Percentiles rank a stretch among this genome's conserved stretches.
phyloP scores from a whole-genome alignment of 306 rosid genomes.

The Trichosanthes cucumerina region DNA sequence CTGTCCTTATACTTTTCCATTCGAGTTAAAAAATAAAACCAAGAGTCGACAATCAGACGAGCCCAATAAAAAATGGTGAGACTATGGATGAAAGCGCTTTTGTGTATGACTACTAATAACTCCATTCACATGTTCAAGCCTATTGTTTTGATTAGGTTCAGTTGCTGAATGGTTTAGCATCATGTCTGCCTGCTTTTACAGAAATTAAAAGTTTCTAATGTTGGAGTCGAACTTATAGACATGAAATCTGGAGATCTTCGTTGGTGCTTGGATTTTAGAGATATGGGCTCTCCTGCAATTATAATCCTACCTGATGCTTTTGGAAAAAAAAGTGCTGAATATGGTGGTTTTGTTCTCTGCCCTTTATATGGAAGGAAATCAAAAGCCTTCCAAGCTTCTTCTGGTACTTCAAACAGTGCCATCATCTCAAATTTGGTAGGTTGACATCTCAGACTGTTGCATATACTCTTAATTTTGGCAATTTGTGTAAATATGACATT shows the following conservation, averaged over 20 bases:
- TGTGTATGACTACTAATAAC: background rate
- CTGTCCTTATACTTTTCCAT: background rate
- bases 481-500: constrained; percentile 13
- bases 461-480: background rate
- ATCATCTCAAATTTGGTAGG: constrained; percentile 83
- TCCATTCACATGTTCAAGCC: background rate
- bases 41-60: background rate
- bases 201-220: constrained; percentile 83
- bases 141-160: background rate
- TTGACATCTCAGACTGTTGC: constrained; percentile 5
- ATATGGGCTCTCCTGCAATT: constrained; percentile 83
- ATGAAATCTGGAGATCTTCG: constrained; percentile 79
- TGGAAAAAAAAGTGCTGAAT: constrained; percentile 62
- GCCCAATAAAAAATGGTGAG: background rate
- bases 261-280: constrained; percentile 99
- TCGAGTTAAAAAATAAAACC: background rate
- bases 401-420: constrained; percentile 69
- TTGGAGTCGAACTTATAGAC: constrained; percentile 77
- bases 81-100: background rate
- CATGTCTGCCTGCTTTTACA: constrained; percentile 35
- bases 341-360: constrained; percentile 83
- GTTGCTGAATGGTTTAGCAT: constrained; percentile 10
- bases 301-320: constrained; percentile 61
- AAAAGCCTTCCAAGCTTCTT: constrained; percentile 89
- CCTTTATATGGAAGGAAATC: constrained; percentile 92